These are phyloP conservation scores for Lunasporangiospora selenospora DNA, from an alignment of 192 early-diverging fungal genomes.

Conservation along the genomic window DNA sequence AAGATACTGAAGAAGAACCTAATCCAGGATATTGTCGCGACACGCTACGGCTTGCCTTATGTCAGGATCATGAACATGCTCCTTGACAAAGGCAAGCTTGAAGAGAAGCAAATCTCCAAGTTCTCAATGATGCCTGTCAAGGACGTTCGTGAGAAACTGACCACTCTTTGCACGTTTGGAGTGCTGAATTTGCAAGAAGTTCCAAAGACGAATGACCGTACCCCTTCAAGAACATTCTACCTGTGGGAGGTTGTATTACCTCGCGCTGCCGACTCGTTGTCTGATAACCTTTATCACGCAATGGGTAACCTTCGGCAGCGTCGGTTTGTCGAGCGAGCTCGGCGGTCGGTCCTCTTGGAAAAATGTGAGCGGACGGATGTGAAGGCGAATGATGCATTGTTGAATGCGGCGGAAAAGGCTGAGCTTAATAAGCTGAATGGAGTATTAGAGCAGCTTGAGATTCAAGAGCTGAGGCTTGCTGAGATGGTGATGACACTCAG, in stretches of 20 bases:
- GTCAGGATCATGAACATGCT: constrained; percentile 71
- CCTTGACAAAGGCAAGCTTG: constrained; percentile 76
- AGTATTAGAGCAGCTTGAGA: constrained; percentile 56
- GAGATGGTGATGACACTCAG: constrained; percentile 50
- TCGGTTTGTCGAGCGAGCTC: constrained; percentile 51
- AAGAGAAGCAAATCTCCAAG: constrained; percentile 72
- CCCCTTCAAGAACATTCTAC: constrained; percentile 76
- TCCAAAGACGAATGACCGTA: constrained; percentile 72
- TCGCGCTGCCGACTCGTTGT: constrained; percentile 54
- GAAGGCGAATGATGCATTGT: constrained; percentile 54
- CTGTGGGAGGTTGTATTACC: constrained; percentile 70
- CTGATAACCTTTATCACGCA: constrained; percentile 60
- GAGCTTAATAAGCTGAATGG: constrained; percentile 51
- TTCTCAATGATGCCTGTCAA: constrained; percentile 71
- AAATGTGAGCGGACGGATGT: constrained; percentile 75
- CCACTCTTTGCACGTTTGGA: constrained; percentile 48
- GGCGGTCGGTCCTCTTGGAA: constrained; percentile 59
- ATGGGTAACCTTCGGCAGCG: constrained; percentile 65
- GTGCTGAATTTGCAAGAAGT: constrained; percentile 65
- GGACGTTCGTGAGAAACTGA: constrained; percentile 67
- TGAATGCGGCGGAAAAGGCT: constrained; percentile 57
- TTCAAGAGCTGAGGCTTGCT: constrained; percentile 52
- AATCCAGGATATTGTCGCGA: constrained; percentile 61
- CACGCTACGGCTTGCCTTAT: constrained; percentile 65
- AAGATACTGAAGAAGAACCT: constrained; percentile 59